A percentile compares a stretch with the other conserved stretches of the same genome.
phyloP scores from a whole-genome alignment of 306 rosid genomes.

The Fragaria nilgerrensis region DNA sequence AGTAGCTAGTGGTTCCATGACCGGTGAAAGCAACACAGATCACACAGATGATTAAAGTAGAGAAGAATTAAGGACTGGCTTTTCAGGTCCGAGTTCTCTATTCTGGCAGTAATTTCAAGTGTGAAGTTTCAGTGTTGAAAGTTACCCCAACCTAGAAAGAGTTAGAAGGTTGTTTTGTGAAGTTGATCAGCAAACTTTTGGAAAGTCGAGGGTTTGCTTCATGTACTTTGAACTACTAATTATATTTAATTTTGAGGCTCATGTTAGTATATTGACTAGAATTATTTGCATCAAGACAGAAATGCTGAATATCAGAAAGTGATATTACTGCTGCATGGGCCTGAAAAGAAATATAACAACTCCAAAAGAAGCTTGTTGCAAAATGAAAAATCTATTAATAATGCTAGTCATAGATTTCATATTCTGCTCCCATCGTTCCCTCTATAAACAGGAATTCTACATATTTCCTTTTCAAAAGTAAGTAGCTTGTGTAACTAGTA shows the following conservation, averaged over 20 bases:
- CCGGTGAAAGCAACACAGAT: conserved; percentile 47
- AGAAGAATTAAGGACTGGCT: neutral
- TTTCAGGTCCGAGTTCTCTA: neutral
- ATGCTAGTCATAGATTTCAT: neutral
- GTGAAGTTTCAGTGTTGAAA: neutral
- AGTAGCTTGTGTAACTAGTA: neutral
- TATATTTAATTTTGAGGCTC: neutral
- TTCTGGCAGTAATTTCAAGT: conserved; percentile 8
- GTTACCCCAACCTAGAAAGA: neutral
- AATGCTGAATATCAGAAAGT: neutral
- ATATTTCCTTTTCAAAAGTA: neutral
- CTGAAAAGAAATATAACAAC: neutral
- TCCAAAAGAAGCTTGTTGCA: neutral
- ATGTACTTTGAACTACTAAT: conserved; percentile 8
- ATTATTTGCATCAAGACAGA: neutral
- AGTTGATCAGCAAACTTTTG: neutral
- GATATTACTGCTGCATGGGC: neutral
- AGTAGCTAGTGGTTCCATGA: conserved; percentile 32
- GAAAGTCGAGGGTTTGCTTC: conserved; percentile 1
- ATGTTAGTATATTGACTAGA: neutral
- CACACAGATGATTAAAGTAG: conserved; percentile 45
- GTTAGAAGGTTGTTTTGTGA: neutral
- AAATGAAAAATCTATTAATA: neutral
- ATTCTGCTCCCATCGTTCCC: neutral
- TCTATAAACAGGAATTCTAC: neutral